These are phyloP conservation scores for Trichophyton benhamiae DNA, from an alignment of 2,329 filamentous ascomycete genomes.

Conservation along the genomic window DNA sequence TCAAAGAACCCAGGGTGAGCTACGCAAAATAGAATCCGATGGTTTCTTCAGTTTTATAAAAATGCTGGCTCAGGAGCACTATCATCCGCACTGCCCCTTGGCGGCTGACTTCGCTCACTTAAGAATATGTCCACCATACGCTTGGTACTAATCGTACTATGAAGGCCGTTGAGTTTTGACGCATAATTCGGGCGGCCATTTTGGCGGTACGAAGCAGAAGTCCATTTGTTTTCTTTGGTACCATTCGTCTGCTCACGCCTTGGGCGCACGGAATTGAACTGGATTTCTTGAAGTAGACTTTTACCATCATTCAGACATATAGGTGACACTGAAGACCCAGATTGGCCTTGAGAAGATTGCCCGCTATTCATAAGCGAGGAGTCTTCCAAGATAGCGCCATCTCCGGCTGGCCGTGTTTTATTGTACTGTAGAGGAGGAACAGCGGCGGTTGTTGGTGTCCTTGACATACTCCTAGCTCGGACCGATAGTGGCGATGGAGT, in stretches of 20 bases:
- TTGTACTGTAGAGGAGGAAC: slow-evolving; percentile 9
- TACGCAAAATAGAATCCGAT: not conserved
- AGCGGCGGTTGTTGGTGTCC: slow-evolving; percentile 8
- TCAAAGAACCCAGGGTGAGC: not conserved
- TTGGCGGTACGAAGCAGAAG: not conserved
- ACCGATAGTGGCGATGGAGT: slow-evolving; percentile 1
- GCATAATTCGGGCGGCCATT: not conserved
- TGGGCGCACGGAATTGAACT: slow-evolving; percentile 9
- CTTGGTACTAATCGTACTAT: slow-evolving; percentile 15
- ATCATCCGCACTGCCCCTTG: slow-evolving; percentile 10
- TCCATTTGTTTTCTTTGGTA: slow-evolving; percentile 14
- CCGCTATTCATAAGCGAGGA: not conserved
- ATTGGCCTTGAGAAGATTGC: slow-evolving; percentile 3
- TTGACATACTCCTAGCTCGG: slow-evolving; percentile 6
- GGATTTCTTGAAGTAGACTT: slow-evolving; percentile 5
- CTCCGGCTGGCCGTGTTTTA: slow-evolving; percentile 7
- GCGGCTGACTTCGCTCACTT: slow-evolving; percentile 12
- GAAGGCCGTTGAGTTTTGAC: slow-evolving; percentile 10
- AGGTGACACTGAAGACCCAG: slow-evolving; percentile 2
- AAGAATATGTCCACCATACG: slow-evolving; percentile 17
- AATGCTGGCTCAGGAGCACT: slow-evolving; percentile 13
- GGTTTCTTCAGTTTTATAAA: slow-evolving; percentile 5
- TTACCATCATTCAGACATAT: slow-evolving; percentile 5
- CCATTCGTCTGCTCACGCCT: slow-evolving; percentile 5
- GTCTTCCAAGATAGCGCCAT: slow-evolving; percentile 5